Conservation (phyloP, 305 asterid genomes). For the Fraxinus platypoda region DNA sequence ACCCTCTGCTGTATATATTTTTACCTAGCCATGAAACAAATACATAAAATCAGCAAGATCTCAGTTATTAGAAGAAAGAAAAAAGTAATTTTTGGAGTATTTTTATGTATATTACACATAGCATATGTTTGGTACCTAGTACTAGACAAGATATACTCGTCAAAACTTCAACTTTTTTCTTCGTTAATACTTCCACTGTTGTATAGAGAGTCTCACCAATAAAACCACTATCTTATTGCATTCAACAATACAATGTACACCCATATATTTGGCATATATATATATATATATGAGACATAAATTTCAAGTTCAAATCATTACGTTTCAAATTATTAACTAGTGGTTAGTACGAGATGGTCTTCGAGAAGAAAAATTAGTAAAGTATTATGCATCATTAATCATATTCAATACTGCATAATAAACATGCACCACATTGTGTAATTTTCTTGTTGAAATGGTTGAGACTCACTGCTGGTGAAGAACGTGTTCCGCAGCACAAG, state of each 20-base stretch:
- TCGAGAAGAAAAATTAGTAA: not conserved
- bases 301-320: not conserved
- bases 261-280: not conserved
- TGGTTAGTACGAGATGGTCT: not conserved
- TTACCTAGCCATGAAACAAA: conserved; percentile 43
- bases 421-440: not conserved
- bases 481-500: conserved; percentile 74
- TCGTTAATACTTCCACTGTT: not conserved
- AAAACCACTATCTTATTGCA: not conserved
- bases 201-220: not conserved
- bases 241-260: not conserved
- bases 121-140: not conserved
- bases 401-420: not conserved
- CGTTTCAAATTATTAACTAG: too few relatives aligned
- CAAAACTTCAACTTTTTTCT: not conserved
- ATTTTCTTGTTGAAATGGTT: not conserved
- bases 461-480: conserved; percentile 81
- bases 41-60: not conserved
- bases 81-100: not conserved
- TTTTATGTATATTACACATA: not conserved
- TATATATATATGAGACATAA: not conserved
- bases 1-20: conserved; percentile 72
- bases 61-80: not conserved
- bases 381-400: not conserved
- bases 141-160: not conserved